Conservation (phyloP, 2,329 filamentous ascomycete species). For the Leptographium wingfieldii region DNA sequence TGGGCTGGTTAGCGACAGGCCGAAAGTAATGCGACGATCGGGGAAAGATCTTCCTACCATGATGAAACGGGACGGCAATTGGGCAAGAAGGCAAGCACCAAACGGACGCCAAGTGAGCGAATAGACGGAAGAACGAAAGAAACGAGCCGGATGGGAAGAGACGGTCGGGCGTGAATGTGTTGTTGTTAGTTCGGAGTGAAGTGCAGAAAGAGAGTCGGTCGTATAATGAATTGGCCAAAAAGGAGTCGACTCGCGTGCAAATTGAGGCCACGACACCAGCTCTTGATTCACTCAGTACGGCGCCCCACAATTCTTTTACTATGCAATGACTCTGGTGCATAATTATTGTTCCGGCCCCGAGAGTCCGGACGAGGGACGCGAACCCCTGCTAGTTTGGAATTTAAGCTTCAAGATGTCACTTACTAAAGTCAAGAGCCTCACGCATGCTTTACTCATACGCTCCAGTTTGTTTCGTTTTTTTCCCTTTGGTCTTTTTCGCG, state of each 20-base stretch:
- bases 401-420: not conserved
- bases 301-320: not conserved
- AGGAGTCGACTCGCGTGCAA: conserved; percentile 5
- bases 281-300: not conserved
- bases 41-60: not conserved
- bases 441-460: not conserved
- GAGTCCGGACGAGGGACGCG: not conserved
- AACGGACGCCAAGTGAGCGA: no score
- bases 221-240: not conserved
- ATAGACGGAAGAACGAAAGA: not conserved
- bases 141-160: not conserved
- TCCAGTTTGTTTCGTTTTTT: no score
- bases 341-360: not conserved
- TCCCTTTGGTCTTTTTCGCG: not conserved
- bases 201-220: not conserved
- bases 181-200: not conserved
- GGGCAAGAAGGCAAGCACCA: not conserved
- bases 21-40: not conserved
- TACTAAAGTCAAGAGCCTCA: not conserved
- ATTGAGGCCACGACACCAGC: conserved; percentile 10
- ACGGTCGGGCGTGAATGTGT: not conserved
- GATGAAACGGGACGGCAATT: not conserved
- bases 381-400: not conserved
- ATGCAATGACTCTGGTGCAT: not conserved
- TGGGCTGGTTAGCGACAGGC: conserved; percentile 14